Evolutionary conservation across 495 filamentous ascomycete species (phyloP), one percentile per base, ranked within the genome.

Genomic region (Neurospora terricola): DNA sequence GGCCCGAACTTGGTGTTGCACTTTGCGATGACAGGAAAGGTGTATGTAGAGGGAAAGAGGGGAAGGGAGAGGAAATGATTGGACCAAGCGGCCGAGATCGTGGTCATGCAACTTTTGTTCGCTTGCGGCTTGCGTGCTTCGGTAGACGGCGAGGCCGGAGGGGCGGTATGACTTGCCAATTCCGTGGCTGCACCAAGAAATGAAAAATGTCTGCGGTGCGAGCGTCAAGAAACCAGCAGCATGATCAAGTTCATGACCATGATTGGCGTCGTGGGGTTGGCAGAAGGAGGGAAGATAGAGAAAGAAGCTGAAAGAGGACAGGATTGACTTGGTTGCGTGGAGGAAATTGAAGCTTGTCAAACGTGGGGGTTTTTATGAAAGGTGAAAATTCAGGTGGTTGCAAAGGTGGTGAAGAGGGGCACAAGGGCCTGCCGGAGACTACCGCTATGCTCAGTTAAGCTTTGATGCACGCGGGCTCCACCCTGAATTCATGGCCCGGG

Each of bases 321-420:
- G 23, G 18, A 40, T n/a, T n/a, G 54, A 45, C 54, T 34, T 72
- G 70, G 43, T 75, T 75, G 72, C 74, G 72, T 73, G 45, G 74
- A 73, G 74, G 48, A 77, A 76, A 77, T 75, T 73, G 30, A 70
- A 77, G 74, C 70, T 73, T 73, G 76, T 77, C 69, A 77, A 70
- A 66, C 74, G 74, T 74, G 74, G 76, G 76, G 76, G 76, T 75
- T 75, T 30, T 66, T 30, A 34, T 66, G 54, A 66, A 34, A 34
- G 54, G 54, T 66, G 54, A 62, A 66, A 66, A 66, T 66, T 66
- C 54, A 34, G 14, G 54, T 18, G 27, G 54, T 18, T 18, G 27
- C 48, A 62, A 66, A 66, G 54, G 54, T 66, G 54, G 54, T 66
- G 54, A 66, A 34, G 54, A 66, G 27, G 14, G 54, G 54, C 54